Conservation (phyloP, 2,329 filamentous ascomycete genomes). For the Colletotrichum orbiculare region DNA sequence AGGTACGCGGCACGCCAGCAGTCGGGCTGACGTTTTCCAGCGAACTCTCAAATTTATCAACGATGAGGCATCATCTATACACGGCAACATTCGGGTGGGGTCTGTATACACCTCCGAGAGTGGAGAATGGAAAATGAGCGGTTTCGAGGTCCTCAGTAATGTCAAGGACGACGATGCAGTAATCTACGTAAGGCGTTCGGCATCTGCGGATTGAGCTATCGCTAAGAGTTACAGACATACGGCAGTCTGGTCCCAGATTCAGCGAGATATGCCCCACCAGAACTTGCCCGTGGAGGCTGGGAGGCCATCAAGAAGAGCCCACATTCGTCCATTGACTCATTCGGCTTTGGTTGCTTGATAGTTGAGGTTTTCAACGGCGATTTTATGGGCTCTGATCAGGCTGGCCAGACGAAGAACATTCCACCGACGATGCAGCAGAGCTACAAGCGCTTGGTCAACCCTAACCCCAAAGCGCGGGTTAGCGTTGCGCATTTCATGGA, state of each 20-base stretch:
- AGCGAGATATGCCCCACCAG: constrained; percentile 85
- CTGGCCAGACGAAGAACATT: constrained; percentile 86
- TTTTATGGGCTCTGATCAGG: constrained; percentile 80
- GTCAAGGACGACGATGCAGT: constrained; percentile 96
- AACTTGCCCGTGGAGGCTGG: constrained; percentile 90
- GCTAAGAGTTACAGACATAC: constrained; percentile 71
- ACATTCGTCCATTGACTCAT: constrained; percentile 85
- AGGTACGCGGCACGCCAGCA: not conserved
- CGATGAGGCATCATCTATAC: constrained; percentile 89
- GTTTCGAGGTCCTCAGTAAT: constrained; percentile 92
- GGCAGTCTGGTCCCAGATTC: constrained; percentile 90
- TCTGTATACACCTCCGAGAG: constrained; percentile 95
- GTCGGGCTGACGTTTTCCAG: constrained; percentile 51
- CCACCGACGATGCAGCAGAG: constrained; percentile 89
- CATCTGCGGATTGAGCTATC: not conserved
- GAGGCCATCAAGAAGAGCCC: constrained; percentile 87
- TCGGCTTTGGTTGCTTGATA: constrained; percentile 84
- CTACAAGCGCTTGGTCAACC: constrained; percentile 89
- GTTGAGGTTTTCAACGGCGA: constrained; percentile 93
- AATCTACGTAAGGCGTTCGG: constrained; percentile 68
- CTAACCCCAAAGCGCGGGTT: constrained; percentile 88
- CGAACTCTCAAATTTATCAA: constrained; percentile 97
- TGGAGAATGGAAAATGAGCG: constrained; percentile 96
- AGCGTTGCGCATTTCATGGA: constrained; percentile 89
- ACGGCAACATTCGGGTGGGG: constrained; percentile 85